phyloP scores from a whole-genome alignment of 1,139 yeast genomes.

The Saccharomycopsis phalli region DNA sequence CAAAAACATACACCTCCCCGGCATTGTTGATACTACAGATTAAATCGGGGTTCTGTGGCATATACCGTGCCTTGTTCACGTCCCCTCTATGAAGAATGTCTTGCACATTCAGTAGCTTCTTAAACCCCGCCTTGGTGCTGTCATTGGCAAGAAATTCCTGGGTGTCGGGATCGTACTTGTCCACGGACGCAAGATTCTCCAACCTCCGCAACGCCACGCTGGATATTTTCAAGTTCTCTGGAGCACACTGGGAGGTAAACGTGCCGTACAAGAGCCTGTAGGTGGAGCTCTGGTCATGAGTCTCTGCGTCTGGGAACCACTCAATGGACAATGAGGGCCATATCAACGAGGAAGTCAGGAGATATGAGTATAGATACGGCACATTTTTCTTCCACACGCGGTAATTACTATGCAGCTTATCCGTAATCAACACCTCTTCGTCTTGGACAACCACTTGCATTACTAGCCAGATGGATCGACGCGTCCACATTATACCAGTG shows the following conservation, averaged over 20 bases:
- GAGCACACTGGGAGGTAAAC: constrained; percentile 74
- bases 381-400: constrained; percentile 74
- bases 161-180: constrained; percentile 26
- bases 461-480: no score
- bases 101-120: constrained; percentile 31
- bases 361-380: constrained; percentile 71
- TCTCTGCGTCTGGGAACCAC: constrained; percentile 50
- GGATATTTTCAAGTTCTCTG: constrained; percentile 47
- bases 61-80: constrained; percentile 73
- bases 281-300: constrained; percentile 23
- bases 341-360: constrained; percentile 65
- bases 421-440: no score
- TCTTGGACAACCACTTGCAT: no score
- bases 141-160: constrained; percentile 24
- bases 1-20: constrained; percentile 67
- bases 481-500: not conserved
- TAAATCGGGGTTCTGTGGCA: constrained; percentile 61
- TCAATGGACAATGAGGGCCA: constrained; percentile 79
- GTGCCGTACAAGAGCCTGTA: constrained; percentile 64
- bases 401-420: no score
- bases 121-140: constrained; percentile 24
- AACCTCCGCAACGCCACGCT: constrained; percentile 23
- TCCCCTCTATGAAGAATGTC: constrained; percentile 50
- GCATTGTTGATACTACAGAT: constrained; percentile 73
- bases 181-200: constrained; percentile 25